Percentiles rank a stretch among this genome's conserved stretches.
Evolutionary conservation across 129 eudicot species (phyloP).

Genomic region (Silybum marianum): DNA sequence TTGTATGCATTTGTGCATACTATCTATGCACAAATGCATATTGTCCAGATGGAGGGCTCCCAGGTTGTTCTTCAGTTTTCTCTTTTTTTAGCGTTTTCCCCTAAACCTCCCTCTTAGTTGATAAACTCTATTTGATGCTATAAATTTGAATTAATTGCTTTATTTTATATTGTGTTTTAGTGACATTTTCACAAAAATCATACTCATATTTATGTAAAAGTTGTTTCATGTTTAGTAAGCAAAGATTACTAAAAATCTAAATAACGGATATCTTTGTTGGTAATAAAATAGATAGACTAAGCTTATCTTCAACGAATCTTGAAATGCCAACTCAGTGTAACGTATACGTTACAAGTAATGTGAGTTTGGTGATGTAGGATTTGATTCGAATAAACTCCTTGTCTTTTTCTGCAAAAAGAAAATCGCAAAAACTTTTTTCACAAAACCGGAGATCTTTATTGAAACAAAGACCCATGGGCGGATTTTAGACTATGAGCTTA

Average conservation of each 20-base stretch:
- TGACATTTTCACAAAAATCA: background rate
- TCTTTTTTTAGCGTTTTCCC: too few relatives aligned
- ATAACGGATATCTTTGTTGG: background rate
- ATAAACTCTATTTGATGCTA: background rate
- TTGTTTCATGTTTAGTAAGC: background rate
- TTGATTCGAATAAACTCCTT: background rate
- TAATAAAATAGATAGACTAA: background rate
- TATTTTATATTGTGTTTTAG: background rate
- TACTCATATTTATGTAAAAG: background rate
- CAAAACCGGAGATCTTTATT: background rate
- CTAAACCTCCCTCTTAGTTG: background rate
- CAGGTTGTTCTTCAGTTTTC: too few relatives aligned
- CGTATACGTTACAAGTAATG: background rate
- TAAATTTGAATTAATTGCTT: too few relatives aligned
- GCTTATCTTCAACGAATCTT: constrained; percentile 12
- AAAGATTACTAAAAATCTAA: background rate
- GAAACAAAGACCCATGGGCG: background rate
- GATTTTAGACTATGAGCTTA: too few relatives aligned
- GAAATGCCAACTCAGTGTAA: constrained; percentile 5
- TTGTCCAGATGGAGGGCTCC: too few relatives aligned
- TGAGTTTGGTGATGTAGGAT: background rate
- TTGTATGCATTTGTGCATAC: too few relatives aligned
- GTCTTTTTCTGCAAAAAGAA: background rate
- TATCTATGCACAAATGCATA: too few relatives aligned
- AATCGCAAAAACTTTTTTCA: background rate